A percentile compares a stretch with the other conserved stretches of the same genome.
Conservation (phyloP, 2,329 filamentous ascomycete genomes). For the Colletotrichum sp. region DNA sequence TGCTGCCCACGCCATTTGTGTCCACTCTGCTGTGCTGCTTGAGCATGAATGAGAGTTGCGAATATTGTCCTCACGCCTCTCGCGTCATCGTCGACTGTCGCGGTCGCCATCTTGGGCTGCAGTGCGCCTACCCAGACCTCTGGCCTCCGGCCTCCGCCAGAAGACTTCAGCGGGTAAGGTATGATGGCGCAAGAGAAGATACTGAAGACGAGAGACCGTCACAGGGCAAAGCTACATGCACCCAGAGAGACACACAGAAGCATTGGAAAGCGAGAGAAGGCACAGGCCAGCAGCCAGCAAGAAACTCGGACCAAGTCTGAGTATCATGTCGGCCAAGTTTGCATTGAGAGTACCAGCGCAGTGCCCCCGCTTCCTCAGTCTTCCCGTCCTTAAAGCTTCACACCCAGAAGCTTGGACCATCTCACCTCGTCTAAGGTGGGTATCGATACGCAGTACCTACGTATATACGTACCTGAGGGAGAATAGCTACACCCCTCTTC, state of each 20-base stretch:
- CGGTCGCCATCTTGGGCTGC: background rate
- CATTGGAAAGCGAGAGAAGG: background rate
- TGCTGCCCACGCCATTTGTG: constrained; percentile 2
- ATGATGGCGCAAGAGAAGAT: background rate
- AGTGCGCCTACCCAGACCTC: background rate
- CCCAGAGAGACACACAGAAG: background rate
- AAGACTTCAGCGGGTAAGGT: background rate
- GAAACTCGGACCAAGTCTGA: background rate
- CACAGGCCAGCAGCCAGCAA: background rate
- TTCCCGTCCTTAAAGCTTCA: background rate
- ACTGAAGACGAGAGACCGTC: background rate
- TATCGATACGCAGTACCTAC: background rate
- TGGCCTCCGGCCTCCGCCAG: background rate
- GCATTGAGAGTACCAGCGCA: background rate
- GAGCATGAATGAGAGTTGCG: background rate
- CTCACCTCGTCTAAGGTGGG: background rate
- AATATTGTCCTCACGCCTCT: background rate
- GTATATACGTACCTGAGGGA: background rate
- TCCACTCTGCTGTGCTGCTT: background rate
- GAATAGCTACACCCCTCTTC: background rate
- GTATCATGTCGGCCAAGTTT: constrained; percentile 1
- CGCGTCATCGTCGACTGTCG: constrained; percentile 3
- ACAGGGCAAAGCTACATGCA: background rate
- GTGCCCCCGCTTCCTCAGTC: background rate
- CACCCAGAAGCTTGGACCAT: background rate